phyloP scores from a whole-genome alignment of 768 basidiomycete species.

The Boletus sp. region DNA sequence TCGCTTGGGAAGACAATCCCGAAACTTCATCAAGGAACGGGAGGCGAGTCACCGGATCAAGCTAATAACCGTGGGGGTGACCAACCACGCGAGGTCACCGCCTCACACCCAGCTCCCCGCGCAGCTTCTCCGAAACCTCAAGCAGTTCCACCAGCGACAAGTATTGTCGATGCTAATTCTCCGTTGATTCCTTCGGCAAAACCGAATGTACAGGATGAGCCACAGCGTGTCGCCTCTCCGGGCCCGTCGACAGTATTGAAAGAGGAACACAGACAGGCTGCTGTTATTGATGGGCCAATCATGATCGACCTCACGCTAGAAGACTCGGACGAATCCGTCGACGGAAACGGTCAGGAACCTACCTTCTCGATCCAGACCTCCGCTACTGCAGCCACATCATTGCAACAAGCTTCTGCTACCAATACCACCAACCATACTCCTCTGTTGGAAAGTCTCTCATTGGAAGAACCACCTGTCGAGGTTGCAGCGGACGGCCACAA shows the following conservation, averaged over 20 bases:
- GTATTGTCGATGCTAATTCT: background rate
- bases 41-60: background rate
- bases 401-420: constrained; percentile 7
- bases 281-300: constrained; percentile 15
- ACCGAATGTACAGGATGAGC: background rate
- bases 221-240: background rate
- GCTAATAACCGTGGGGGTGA: background rate
- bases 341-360: constrained; percentile 9
- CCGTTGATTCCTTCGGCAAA: background rate
- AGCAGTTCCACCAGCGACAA: background rate
- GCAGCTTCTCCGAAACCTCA: background rate
- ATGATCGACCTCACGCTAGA: constrained; percentile 29
- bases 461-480: constrained; percentile 15
- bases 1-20: constrained; percentile 40
- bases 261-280: background rate
- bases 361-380: constrained; percentile 9
- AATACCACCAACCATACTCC: constrained; percentile 18
- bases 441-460: constrained; percentile 20
- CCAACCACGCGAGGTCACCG: background rate
- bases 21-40: constrained; percentile 6
- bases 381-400: constrained; percentile 1
- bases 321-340: constrained; percentile 21
- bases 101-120: background rate
- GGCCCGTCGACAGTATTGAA: background rate
- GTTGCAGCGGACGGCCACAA: background rate